These are phyloP conservation scores for Cicer cuneatum DNA, from an alignment of 306 rosid species.

Conservation along the genomic window DNA sequence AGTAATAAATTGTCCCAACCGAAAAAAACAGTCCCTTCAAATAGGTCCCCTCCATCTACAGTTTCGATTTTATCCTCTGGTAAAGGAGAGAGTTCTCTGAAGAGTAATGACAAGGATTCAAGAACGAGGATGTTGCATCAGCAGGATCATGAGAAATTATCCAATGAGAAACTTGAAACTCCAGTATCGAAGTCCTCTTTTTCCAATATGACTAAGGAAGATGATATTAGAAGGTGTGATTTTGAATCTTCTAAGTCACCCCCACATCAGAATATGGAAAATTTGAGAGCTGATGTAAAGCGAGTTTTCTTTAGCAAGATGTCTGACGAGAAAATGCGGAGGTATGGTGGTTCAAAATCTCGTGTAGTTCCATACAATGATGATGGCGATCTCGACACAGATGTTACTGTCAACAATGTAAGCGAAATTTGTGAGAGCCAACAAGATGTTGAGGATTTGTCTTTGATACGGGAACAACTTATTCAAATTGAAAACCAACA, in stretches of 20 bases:
- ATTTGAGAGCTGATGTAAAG: constrained; percentile 55
- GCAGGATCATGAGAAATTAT: constrained; percentile 55
- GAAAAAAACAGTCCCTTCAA: constrained; percentile 67
- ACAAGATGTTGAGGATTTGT: constrained; percentile 82
- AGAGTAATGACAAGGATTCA: constrained; percentile 51
- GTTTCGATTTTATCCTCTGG: constrained; percentile 51
- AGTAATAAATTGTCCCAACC: constrained; percentile 55
- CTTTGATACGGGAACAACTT: constrained; percentile 85
- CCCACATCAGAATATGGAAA: constrained; percentile 43
- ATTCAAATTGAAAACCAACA: constrained; percentile 97
- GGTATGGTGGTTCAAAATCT: constrained; percentile 61
- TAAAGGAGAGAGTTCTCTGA: constrained; percentile 50
- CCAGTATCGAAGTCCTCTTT: constrained; percentile 50
- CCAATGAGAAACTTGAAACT: constrained; percentile 58
- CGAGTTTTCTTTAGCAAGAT: constrained; percentile 55
- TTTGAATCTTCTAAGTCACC: constrained; percentile 46
- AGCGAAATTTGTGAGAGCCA: constrained; percentile 63
- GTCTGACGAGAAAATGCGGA: constrained; percentile 64
- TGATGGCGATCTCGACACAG: constrained; percentile 46
- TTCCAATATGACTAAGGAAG: constrained; percentile 52
- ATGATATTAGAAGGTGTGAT: constrained; percentile 51
- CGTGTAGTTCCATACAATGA: constrained; percentile 77
- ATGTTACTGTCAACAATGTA: constrained; percentile 47
- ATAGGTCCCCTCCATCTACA: constrained; percentile 68
- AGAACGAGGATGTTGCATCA: constrained; percentile 46